These are phyloP conservation scores for Hemileccinum impolitum DNA, from an alignment of 768 basidiomycete species.

Conservation along the genomic window DNA sequence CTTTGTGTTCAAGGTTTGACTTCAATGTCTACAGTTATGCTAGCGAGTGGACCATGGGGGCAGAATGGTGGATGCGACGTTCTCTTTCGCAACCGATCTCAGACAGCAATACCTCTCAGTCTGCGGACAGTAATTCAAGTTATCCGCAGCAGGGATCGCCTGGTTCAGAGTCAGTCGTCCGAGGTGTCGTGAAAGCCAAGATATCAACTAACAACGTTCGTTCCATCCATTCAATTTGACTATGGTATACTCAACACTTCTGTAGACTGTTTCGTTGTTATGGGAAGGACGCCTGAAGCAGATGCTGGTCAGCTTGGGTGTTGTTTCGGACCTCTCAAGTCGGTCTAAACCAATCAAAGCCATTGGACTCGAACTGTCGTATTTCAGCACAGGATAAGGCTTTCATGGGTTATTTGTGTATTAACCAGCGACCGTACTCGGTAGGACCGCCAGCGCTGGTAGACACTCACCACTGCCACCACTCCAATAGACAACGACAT, in stretches of 20 bases:
- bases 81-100: constrained; percentile 31
- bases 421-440: background rate
- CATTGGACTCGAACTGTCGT: constrained; percentile 89
- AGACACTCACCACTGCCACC: no score
- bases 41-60: constrained; percentile 93
- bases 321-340: constrained; percentile 86
- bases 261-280: constrained; percentile 81
- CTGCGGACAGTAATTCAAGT: constrained; percentile 1
- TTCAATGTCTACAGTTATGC: constrained; percentile 97
- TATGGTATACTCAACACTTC: background rate
- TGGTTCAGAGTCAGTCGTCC: constrained; percentile 39
- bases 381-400: constrained; percentile 66
- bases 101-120: constrained; percentile 9
- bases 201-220: constrained; percentile 87
- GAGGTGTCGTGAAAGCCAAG: constrained; percentile 85
- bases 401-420: background rate
- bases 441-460: background rate
- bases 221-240: constrained; percentile 4
- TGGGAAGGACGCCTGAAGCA: constrained; percentile 94
- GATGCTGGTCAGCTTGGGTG: constrained; percentile 84
- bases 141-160: constrained; percentile 7
- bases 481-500: no score
- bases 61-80: constrained; percentile 92
- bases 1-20: constrained; percentile 87
- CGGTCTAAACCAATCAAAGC: constrained; percentile 84